Evolutionary conservation across 2,329 filamentous ascomycete genomes (phyloP).

Genomic region (Pseudovirgaria hyperparasitica): DNA sequence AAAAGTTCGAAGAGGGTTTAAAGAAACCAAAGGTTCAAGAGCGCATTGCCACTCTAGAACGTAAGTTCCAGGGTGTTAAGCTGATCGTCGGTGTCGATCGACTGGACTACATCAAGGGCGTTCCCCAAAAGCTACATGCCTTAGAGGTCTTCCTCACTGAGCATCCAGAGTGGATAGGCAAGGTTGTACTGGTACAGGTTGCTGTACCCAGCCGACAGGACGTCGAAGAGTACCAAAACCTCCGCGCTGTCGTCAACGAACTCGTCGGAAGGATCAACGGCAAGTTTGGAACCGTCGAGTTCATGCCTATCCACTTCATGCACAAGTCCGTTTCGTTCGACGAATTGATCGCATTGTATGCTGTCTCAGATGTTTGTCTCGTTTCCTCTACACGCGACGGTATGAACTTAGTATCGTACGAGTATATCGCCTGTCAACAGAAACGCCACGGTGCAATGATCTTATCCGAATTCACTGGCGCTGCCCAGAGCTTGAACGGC

Average conservation of each 20-base stretch:
- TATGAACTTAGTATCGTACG: slow-evolving; percentile 97
- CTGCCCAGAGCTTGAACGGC: slow-evolving; percentile 86
- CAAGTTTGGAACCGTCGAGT: slow-evolving; percentile 91
- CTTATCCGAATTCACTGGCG: slow-evolving; percentile 90
- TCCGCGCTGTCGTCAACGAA: slow-evolving; percentile 91
- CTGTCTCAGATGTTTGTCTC: slow-evolving; percentile 81
- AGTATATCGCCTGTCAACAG: slow-evolving; percentile 91
- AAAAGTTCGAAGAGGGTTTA: slow-evolving; percentile 85
- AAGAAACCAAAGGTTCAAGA: slow-evolving; percentile 77
- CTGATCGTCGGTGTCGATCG: slow-evolving; percentile 94
- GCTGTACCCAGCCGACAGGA: slow-evolving; percentile 90
- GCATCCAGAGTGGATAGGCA: slow-evolving; percentile 95
- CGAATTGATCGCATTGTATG: slow-evolving; percentile 86
- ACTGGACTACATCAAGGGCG: slow-evolving; percentile 96
- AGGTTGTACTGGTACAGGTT: slow-evolving; percentile 91
- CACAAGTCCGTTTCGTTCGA: slow-evolving; percentile 94
- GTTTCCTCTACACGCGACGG: slow-evolving; percentile 94
- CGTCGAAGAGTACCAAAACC: slow-evolving; percentile 95
- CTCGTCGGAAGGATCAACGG: slow-evolving; percentile 95
- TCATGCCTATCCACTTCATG: slow-evolving; percentile 98
- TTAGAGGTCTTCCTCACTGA: slow-evolving; percentile 94
- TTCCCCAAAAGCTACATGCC: slow-evolving; percentile 93
- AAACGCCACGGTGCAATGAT: slow-evolving; percentile 89
- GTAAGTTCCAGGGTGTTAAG: slow-evolving; percentile 92
- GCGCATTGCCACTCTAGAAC: slow-evolving; percentile 69